Base-by-base conservation (phyloP, 1,284 basidiomycete species). In the Inonotus hispidus region DNA sequence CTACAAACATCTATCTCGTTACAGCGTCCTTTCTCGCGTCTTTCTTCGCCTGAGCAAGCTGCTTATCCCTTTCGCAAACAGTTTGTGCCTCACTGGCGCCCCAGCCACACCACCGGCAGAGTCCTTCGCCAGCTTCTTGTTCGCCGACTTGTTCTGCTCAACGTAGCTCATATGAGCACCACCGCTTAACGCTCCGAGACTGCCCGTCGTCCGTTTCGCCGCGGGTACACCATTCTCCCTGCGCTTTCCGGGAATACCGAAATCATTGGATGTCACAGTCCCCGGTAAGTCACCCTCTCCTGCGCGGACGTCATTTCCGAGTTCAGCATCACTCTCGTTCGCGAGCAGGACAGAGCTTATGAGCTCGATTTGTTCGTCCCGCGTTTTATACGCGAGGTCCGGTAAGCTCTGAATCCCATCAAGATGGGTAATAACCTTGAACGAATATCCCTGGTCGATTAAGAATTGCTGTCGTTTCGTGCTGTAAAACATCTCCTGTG, bases 401-500 rank as follows among this genome's bases (percentile, higher is more conserved):
- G 91, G 87, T 70, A 97, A 82, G 53, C 84, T 79, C 63, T 97
- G 88, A 53, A 98, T 81, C 1, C 97, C 97, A 65, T 97, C 93
- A 23, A 99, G 84, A 68, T 97, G 93, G 7, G 97, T 99, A 74
- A 99, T 99, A 60, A 99, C 96, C 73, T 98, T 98, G 84, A 99
- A 99, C 1, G 95, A 92, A 75, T 99, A 99, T 0, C 95, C 95
- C 76, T 98, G 91, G 74, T 99, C 97, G 69, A 99, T 97, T 66
- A 99, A 79, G 78, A 99, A 99, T 69, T 98, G 95, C 73, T 99
- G 97, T 21, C 97, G 87, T 76, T 99, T 99, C 13, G 97, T 98
- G 71, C 93, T 96, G 80, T 98, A 99, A 76, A 90, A 99, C 94
- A 99, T 99, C 76, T 99, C 97, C 70, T 97, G 93, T 0, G 97